Evolutionary conservation across 768 basidiomycete species (phyloP).

Genomic region (Russula brevipes): DNA sequence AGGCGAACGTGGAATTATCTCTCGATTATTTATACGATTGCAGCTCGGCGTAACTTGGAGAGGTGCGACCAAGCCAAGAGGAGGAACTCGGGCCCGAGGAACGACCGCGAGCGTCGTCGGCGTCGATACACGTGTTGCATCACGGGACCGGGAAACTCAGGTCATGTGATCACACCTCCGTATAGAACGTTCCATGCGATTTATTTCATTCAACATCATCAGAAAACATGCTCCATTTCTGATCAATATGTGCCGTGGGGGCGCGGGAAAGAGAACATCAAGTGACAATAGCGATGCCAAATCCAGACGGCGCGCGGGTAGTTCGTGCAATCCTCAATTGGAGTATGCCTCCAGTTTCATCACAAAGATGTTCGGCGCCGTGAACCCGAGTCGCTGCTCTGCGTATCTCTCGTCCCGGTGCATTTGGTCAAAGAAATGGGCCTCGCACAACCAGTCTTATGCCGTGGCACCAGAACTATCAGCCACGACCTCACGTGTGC

Average conservation of each 20-base stretch:
- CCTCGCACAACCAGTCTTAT: conserved; percentile 74
- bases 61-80: neutral
- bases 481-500: neutral
- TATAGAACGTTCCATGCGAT: neutral
- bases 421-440: conserved; percentile 63
- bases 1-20: neutral
- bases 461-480: neutral
- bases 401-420: conserved; percentile 56
- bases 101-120: neutral
- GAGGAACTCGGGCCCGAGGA: neutral
- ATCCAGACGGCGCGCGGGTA: neutral
- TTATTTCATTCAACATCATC: neutral
- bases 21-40: neutral
- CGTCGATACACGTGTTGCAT: conserved; percentile 24
- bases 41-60: neutral
- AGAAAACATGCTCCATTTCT: neutral
- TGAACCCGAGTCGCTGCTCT: conserved; percentile 59
- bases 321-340: neutral
- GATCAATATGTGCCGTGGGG: neutral
- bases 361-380: conserved; percentile 74
- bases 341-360: conserved; percentile 52
- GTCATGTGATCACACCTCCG: conserved; percentile 10
- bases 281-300: neutral
- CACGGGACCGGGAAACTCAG: neutral
- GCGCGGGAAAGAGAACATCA: neutral